These are phyloP conservation scores for Trichoderma breve DNA, from an alignment of 2,329 filamentous ascomycete species.

Conservation along the genomic window DNA sequence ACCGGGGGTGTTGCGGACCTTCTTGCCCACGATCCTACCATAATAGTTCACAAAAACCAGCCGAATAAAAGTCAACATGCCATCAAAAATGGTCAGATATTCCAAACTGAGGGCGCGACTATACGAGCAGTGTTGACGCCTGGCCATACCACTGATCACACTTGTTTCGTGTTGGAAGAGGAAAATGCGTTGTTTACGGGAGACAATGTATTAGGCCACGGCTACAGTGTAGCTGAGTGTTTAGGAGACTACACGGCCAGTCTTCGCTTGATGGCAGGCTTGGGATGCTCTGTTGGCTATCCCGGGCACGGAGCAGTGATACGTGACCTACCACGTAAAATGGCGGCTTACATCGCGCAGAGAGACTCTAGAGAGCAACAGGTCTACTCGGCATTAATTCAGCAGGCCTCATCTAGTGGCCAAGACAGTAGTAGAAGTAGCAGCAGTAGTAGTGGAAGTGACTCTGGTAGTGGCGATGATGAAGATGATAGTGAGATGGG, in stretches of 20 bases:
- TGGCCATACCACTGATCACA: background rate
- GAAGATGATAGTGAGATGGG: background rate
- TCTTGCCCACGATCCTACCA: slow-evolving; percentile 26
- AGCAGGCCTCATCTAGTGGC: background rate
- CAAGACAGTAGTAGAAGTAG: background rate
- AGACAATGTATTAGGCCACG: slow-evolving; percentile 72
- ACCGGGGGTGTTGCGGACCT: slow-evolving; percentile 64
- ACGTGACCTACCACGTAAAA: slow-evolving; percentile 39
- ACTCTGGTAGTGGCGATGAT: background rate
- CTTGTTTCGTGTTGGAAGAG: background rate
- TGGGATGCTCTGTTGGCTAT: slow-evolving; percentile 50
- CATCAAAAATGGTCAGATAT: background rate
- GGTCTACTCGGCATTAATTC: background rate
- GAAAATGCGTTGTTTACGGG: slow-evolving; percentile 63
- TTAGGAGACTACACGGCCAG: slow-evolving; percentile 60
- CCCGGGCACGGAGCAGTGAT: slow-evolving; percentile 65
- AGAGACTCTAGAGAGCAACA: background rate
- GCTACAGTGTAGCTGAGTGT: slow-evolving; percentile 71
- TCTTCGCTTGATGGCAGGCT: slow-evolving; percentile 56
- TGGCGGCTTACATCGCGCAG: background rate
- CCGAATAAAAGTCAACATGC: background rate
- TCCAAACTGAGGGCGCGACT: background rate
- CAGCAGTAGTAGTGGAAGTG: background rate
- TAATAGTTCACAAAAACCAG: background rate
- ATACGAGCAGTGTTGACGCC: background rate